Evolutionary conservation across 257 asterid genomes (phyloP).

Genomic region (Solanum chilense): DNA sequence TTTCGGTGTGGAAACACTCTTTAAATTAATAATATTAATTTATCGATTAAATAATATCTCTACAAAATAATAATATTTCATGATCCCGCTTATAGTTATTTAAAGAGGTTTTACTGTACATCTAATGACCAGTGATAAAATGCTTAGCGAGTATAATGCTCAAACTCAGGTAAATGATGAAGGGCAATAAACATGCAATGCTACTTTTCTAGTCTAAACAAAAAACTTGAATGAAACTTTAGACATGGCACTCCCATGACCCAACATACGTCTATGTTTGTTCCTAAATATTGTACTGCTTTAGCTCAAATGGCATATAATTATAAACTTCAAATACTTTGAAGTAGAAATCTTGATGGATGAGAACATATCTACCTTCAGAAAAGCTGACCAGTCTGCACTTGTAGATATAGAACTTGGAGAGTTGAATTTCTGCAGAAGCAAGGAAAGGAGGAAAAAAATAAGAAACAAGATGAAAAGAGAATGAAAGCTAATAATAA

Average conservation of each 20-base stretch:
- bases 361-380: constrained; percentile 51
- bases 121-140: not conserved
- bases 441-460: not conserved
- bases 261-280: not conserved
- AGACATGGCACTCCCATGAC: not conserved
- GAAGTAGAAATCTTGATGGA: not conserved
- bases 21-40: too few relatives aligned
- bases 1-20: too few relatives aligned
- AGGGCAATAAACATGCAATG: not conserved
- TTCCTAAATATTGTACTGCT: not conserved
- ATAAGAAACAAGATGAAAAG: not conserved
- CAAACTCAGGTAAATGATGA: not conserved
- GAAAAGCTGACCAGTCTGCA: constrained; percentile 83
- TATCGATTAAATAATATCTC: too few relatives aligned
- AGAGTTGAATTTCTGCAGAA: constrained; percentile 75
- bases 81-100: too few relatives aligned
- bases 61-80: too few relatives aligned
- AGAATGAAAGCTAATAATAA: not conserved
- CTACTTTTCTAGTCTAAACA: not conserved
- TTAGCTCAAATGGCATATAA: not conserved
- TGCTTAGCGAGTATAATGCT: not conserved
- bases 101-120: too few relatives aligned
- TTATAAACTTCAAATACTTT: not conserved
- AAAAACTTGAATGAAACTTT: not conserved
- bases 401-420: constrained; percentile 74